A percentile compares a stretch with the other conserved stretches of the same genome.
Conservation (phyloP, 139 green algal genomes). For the Spirogloea muscicola region DNA sequence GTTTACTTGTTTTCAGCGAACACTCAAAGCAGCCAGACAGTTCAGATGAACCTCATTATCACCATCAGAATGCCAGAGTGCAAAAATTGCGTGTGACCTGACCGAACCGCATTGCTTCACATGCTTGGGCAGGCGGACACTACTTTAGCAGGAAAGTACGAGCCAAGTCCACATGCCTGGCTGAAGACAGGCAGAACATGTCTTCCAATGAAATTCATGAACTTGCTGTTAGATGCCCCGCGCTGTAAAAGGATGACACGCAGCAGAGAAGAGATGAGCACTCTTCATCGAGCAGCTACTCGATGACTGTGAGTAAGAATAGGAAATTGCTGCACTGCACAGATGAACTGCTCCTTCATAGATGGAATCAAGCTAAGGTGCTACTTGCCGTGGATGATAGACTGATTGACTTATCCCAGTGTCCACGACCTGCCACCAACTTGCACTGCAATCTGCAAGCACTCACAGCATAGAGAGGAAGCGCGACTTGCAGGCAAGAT, state of each 20-base stretch:
- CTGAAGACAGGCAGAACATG: constrained; percentile 29
- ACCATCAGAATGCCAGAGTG: not conserved
- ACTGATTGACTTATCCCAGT: not conserved
- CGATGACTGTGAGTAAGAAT: too few species aligned
- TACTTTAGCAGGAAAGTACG: not conserved
- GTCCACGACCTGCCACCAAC: not conserved
- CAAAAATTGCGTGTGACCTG: not conserved
- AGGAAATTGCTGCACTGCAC: too few species aligned
- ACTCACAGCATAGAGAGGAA: constrained; percentile 36
- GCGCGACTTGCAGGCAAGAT: constrained; percentile 35
- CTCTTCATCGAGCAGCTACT: too few species aligned
- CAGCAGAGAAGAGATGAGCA: not conserved
- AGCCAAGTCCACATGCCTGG: constrained; percentile 10
- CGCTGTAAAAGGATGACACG: not conserved
- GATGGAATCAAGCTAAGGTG: not conserved
- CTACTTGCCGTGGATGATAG: not conserved
- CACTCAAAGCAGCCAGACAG: too few species aligned
- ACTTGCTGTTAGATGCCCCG: constrained; percentile 32
- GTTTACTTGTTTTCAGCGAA: not conserved
- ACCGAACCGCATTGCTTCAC: not conserved
- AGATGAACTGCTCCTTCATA: not conserved
- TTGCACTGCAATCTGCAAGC: not conserved
- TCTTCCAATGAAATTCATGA: constrained; percentile 34
- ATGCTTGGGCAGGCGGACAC: not conserved
- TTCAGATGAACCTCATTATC: too few species aligned